Percentiles rank a stretch among this genome's conserved stretches.
These are phyloP conservation scores for Diaporthe batatas DNA, from an alignment of 2,329 filamentous ascomycete species.

Conservation along the genomic window DNA sequence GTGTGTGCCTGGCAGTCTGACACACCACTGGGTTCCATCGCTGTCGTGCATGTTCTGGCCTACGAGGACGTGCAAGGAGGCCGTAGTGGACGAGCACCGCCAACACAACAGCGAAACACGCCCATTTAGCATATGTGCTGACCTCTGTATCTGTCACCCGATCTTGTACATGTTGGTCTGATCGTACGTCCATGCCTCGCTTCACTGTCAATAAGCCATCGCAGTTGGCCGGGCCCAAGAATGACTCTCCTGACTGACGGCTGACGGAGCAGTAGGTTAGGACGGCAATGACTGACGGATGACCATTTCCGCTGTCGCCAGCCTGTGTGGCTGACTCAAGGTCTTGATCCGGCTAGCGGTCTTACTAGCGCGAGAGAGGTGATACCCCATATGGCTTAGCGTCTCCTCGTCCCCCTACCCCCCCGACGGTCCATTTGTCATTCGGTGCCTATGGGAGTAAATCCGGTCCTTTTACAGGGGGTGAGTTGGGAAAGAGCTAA, in stretches of 20 bases:
- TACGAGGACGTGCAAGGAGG: background rate
- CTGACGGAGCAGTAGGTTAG: slow-evolving; percentile 6
- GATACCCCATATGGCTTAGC: slow-evolving; percentile 10
- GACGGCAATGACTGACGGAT: slow-evolving; percentile 21
- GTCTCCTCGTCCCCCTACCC: accelerated
- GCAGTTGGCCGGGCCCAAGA: slow-evolving; percentile 24
- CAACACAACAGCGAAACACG: background rate
- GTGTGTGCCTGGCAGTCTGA: slow-evolving; percentile 24
- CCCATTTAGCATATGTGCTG: slow-evolving; percentile 15
- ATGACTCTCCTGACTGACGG: slow-evolving; percentile 27
- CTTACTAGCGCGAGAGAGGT: accelerated
- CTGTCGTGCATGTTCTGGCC: slow-evolving; percentile 7
- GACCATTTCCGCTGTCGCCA: slow-evolving; percentile 16
- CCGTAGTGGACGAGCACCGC: background rate
- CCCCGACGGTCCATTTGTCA: slow-evolving; percentile 7
- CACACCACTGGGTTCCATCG: background rate
- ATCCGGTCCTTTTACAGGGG: slow-evolving; percentile 21
- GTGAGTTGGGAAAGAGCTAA: background rate
- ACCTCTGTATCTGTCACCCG: slow-evolving; percentile 11
- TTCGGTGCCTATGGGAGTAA: slow-evolving; percentile 20
- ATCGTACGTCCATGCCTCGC: slow-evolving; percentile 12
- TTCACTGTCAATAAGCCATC: slow-evolving; percentile 22
- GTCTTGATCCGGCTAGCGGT: background rate
- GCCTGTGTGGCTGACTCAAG: slow-evolving; percentile 12
- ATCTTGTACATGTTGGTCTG: background rate